These are phyloP conservation scores for Citrus cavaleriei DNA, from an alignment of 345 rosid genomes.

Conservation along the genomic window DNA sequence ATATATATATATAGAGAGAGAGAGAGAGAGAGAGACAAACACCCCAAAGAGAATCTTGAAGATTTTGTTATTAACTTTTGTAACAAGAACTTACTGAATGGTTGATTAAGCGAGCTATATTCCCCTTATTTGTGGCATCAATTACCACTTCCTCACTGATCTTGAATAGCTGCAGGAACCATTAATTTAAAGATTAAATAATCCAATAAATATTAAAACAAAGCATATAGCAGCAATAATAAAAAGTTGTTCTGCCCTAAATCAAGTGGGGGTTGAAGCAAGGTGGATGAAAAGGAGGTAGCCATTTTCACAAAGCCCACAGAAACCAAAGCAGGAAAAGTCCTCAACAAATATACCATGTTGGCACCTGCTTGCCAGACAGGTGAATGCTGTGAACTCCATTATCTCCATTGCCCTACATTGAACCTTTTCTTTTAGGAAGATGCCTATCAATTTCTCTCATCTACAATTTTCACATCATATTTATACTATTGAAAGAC, in stretches of 20 bases:
- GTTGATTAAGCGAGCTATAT: slow-evolving; percentile 89
- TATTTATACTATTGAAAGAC: not conserved
- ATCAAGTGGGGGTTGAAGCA: not conserved
- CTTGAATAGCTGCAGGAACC: slow-evolving; percentile 67
- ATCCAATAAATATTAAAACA: slow-evolving; percentile 2
- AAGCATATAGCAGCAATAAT: not conserved
- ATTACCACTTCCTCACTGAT: slow-evolving; percentile 93
- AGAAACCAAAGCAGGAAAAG: not conserved
- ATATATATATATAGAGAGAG: too few species aligned
- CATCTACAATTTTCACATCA: not conserved
- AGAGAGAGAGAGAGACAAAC: too few species aligned
- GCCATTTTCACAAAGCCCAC: not conserved
- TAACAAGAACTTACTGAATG: slow-evolving; percentile 63
- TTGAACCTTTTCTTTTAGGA: not conserved
- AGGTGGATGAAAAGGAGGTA: not conserved
- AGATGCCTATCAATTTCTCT: not conserved
- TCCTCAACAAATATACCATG: not conserved
- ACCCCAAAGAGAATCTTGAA: not conserved
- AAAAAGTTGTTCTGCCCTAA: slow-evolving; percentile 4
- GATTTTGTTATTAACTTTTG: not conserved
- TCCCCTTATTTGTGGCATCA: slow-evolving; percentile 90
- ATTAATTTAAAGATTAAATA: slow-evolving; percentile 10
- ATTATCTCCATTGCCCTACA: not conserved
- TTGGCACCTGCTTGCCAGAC: not conserved
- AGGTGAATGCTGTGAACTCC: not conserved